These are phyloP conservation scores for Paxillus rubicundulus DNA, from an alignment of 768 basidiomycete genomes.

Conservation along the genomic window DNA sequence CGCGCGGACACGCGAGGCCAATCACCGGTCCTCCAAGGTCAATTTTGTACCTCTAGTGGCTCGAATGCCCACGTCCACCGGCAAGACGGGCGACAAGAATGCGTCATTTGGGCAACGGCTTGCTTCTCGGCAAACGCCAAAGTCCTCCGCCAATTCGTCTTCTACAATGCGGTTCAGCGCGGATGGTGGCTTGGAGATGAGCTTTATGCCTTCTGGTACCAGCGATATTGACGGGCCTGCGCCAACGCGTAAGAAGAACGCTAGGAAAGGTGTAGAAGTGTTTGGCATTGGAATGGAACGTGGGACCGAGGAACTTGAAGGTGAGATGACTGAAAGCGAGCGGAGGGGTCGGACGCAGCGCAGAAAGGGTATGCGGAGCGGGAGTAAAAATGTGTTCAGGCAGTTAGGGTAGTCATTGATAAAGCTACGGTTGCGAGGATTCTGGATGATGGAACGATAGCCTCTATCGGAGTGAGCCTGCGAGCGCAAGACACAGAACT, in stretches of 20 bases:
- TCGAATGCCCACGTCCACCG: conserved; percentile 27
- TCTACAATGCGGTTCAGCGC: conserved; percentile 26
- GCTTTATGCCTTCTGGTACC: conserved; percentile 63
- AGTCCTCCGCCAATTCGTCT: conserved; percentile 11
- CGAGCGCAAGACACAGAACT: no score
- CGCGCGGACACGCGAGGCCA: conserved; percentile 39
- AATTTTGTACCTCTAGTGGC: conserved; percentile 68
- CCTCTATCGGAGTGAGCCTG: no score
- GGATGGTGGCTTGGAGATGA: conserved; percentile 80
- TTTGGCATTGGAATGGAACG: conserved; percentile 92
- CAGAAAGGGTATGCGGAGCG: conserved; percentile 79
- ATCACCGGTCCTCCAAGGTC: conserved; percentile 47
- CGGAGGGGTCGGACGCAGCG: conserved; percentile 76
- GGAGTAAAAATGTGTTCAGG: conserved; percentile 83
- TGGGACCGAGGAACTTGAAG: conserved; percentile 51
- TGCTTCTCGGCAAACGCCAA: conserved; percentile 20
- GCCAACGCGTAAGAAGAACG: conserved; percentile 34
- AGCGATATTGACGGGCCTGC: conserved; percentile 11
- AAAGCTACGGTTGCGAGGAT: not conserved
- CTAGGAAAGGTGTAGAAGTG: conserved; percentile 62
- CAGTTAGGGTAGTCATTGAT: conserved; percentile 11
- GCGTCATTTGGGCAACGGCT: conserved; percentile 75
- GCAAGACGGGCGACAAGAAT: conserved; percentile 42
- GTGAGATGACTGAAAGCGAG: conserved; percentile 60
- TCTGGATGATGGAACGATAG: not conserved